Conservation (phyloP, 371 early-diverging fungal genomes). For the Mucor circinelloides region DNA sequence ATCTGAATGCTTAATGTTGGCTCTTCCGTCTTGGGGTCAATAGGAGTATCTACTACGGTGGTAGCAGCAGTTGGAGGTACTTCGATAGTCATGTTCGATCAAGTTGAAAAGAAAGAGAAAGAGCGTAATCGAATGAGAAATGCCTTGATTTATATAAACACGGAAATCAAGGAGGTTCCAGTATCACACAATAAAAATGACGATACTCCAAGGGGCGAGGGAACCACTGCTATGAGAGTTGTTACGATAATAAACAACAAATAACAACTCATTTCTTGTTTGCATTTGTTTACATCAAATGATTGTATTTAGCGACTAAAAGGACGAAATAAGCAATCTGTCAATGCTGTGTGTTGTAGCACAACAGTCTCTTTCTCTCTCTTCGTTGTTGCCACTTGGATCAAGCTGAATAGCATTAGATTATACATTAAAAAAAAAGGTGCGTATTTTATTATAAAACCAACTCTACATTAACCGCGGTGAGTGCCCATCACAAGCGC, state of each 20-base stretch:
- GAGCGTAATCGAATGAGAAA: neutral
- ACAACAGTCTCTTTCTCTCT: too few relatives aligned
- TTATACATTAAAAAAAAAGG: too few relatives aligned
- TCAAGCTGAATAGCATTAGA: too few relatives aligned
- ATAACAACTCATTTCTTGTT: neutral
- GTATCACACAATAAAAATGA: neutral
- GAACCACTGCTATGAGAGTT: neutral
- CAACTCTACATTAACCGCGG: slow-evolving; percentile 20
- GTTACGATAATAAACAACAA: neutral
- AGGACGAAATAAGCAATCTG: neutral
- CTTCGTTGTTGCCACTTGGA: too few relatives aligned
- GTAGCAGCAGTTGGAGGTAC: slow-evolving; percentile 9
- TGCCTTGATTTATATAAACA: neutral
- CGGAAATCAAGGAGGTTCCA: neutral
- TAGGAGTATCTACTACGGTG: neutral
- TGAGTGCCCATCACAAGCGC: slow-evolving; percentile 74
- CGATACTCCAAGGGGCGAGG: neutral
- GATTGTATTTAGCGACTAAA: neutral
- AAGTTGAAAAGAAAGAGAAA: neutral
- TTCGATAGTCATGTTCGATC: neutral
- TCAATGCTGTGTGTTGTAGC: neutral
- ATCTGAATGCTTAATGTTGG: slow-evolving; percentile 12
- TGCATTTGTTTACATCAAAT: slow-evolving; percentile 8
- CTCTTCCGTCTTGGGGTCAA: neutral
- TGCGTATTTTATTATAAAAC: too few relatives aligned